Evolutionary conservation across 129 eudicot genomes (phyloP), one percentile per base, ranked within the genome.

Genomic region (Flaveria linearis): DNA sequence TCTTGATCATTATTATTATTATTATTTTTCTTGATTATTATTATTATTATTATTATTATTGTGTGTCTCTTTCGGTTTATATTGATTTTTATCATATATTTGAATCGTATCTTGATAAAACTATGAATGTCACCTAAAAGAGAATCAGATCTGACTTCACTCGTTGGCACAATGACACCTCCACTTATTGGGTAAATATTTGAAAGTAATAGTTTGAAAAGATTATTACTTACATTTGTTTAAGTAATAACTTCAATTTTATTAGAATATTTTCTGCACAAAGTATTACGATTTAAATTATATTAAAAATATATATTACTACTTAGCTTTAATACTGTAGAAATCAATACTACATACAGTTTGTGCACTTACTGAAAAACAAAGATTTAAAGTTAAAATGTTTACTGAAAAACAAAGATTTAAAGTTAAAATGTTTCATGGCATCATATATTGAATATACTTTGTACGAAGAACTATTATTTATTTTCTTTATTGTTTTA

Each of bases 61-160:
- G 7, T 26, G 64, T 33, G 30, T 66, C 12, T 50, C 65, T 33
- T 76, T 65, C 43, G 41, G 14, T 60, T 43, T 15, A 46, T 23
- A 60, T 43, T 26, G 4, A 23, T 46, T 49, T 76, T 30, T 12
- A 66, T 18, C 20, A 20, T 20, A 10, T 51, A 76, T 7, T 12
- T 52, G 62, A 61, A 62, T 62, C 50, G 65, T 76, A 36, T 61
- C 11, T 10, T 30, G 52, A 41, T 50, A 23, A 76, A 65, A 76
- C 72, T 7, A 50, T 15, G 23, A 20, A 18, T 75, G 79, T 51
- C 70, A 28, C 49, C 79, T 68, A 72, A 82, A 79, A 83, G 80
- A 56, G 63, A 69, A 74, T 50, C 64, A 41, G 76, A 73, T 12
- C 47, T 75, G 84, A 79, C 87, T 25, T 83, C 81, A 79, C 75